Evolutionary conservation across 2,329 filamentous ascomycete genomes (phyloP).

Genomic region (Fusarium pininemorale): DNA sequence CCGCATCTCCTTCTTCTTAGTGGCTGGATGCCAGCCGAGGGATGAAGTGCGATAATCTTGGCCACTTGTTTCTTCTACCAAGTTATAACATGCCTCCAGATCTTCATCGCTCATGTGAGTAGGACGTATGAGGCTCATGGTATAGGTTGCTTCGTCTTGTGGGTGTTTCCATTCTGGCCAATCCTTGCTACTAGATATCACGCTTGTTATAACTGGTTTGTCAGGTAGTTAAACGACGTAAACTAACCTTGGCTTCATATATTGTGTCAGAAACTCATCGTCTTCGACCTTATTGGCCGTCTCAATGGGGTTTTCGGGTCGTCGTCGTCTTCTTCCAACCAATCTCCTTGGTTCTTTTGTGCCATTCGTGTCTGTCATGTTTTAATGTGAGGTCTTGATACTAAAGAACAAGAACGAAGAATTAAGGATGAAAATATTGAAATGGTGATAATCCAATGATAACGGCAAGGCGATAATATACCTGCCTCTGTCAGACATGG

Average conservation of each 20-base stretch:
- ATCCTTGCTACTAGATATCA: slow-evolving; percentile 25
- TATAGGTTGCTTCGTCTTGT: slow-evolving; percentile 51
- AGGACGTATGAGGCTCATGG: slow-evolving; percentile 55
- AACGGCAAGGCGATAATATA: background rate
- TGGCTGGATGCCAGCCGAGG: slow-evolving; percentile 68
- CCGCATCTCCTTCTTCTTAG: slow-evolving; percentile 74
- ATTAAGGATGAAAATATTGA: background rate
- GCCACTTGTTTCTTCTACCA: slow-evolving; percentile 71
- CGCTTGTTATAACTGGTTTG: background rate
- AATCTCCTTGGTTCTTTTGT: slow-evolving; percentile 13
- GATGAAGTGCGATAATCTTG: slow-evolving; percentile 70
- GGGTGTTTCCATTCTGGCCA: slow-evolving; percentile 63
- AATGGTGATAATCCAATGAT: background rate
- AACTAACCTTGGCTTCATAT: slow-evolving; percentile 58
- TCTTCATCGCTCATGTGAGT: slow-evolving; percentile 54
- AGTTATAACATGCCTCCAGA: slow-evolving; percentile 61
- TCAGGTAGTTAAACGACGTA: background rate
- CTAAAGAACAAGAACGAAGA: background rate
- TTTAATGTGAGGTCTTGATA: background rate
- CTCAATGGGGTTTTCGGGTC: slow-evolving; percentile 53
- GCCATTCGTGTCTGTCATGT: slow-evolving; percentile 19
- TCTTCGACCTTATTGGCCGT: slow-evolving; percentile 58
- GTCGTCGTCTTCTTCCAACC: slow-evolving; percentile 21
- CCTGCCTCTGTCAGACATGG: background rate
- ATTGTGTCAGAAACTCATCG: slow-evolving; percentile 58